Conservation (phyloP, 2,329 filamentous ascomycete genomes). For the Stemphylium beticola region DNA sequence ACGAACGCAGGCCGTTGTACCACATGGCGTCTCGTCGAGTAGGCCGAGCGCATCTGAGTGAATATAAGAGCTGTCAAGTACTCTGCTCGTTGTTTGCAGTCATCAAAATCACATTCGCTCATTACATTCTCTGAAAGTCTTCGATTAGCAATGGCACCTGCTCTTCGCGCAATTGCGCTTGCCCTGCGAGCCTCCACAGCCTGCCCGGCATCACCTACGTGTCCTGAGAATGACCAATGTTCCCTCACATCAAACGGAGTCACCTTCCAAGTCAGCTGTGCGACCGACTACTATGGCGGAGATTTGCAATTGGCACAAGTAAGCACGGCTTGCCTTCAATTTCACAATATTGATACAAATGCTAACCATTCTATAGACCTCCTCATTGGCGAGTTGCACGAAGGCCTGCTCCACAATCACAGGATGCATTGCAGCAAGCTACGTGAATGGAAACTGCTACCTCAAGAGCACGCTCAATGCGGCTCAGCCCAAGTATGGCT, state of each 20-base stretch:
- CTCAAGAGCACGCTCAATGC: background rate
- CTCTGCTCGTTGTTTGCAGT: too few relatives aligned
- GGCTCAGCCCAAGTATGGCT: background rate
- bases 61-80: too few relatives aligned
- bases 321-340: background rate
- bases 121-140: background rate
- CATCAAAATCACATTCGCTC: background rate
- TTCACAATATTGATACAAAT: background rate
- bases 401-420: background rate
- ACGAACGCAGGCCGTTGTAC: too few relatives aligned
- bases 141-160: background rate
- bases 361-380: background rate
- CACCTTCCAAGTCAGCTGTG: conserved; percentile 1
- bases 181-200: background rate
- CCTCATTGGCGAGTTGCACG: background rate
- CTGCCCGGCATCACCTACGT: background rate
- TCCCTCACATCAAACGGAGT: background rate
- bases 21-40: too few relatives aligned
- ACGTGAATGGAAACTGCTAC: background rate
- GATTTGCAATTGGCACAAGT: background rate
- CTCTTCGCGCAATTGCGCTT: background rate
- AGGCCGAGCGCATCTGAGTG: too few relatives aligned
- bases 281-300: conserved; percentile 4
- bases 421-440: background rate
- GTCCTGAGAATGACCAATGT: background rate